Percentiles rank a stretch among this genome's conserved stretches.
Conservation (phyloP, 768 basidiomycete species). For the Pleurotus tuoliensis region DNA sequence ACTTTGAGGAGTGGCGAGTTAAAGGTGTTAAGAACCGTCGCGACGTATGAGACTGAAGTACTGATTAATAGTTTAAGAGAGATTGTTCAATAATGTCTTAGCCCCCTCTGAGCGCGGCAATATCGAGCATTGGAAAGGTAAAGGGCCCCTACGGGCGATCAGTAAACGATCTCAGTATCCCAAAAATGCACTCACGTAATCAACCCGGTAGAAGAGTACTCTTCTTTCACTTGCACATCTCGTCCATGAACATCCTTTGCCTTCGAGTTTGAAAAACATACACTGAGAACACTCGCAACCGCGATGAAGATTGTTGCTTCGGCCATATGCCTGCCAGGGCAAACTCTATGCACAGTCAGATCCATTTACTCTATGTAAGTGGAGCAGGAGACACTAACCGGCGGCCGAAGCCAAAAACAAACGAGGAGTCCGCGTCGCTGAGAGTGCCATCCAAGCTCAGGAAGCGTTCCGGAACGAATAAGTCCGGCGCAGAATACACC, state of each 20-base stretch:
- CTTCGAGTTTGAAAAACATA: not conserved
- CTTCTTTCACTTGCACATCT: not conserved
- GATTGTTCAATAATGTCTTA: not conserved
- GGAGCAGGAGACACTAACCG: not conserved
- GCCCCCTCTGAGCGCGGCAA: not conserved
- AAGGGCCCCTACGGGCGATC: not conserved
- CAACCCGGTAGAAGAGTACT: not conserved
- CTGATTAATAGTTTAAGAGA: not conserved
- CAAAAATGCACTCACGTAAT: not conserved
- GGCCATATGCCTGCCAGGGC: conserved; percentile 5
- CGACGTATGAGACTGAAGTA: too few species aligned
- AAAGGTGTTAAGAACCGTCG: too few species aligned
- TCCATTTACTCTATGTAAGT: not conserved
- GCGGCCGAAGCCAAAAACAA: conserved; percentile 7
- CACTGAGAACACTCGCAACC: not conserved
- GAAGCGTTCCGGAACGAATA: conserved; percentile 5
- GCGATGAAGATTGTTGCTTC: conserved; percentile 3
- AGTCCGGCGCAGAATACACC: not conserved
- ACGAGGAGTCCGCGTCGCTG: not conserved
- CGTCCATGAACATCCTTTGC: not conserved
- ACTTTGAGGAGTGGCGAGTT: too few species aligned
- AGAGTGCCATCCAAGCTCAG: conserved; percentile 2
- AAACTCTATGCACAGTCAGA: not conserved
- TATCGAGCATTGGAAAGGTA: not conserved
- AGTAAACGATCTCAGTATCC: not conserved